Conservation (phyloP, 257 asterid genomes). For the Nicotiana sylvestris region DNA sequence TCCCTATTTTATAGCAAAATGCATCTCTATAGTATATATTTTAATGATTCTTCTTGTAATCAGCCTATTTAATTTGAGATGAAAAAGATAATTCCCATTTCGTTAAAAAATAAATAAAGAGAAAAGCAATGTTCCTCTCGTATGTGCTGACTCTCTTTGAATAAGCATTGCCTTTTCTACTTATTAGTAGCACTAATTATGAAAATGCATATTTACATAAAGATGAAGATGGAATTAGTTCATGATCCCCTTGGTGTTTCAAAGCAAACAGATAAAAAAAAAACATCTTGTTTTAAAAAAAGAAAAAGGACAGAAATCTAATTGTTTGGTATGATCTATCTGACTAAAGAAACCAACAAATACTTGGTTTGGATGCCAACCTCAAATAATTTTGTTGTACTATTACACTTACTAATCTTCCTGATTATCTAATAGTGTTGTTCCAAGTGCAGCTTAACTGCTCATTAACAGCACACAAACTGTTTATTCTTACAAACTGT, state of each 20-base stretch:
- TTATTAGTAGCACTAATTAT: not conserved
- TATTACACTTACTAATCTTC: not conserved
- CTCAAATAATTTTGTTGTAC: not conserved
- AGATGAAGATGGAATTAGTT: not conserved
- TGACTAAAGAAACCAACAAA: not conserved
- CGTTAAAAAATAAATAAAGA: too few relatives aligned
- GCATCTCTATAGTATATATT: not conserved
- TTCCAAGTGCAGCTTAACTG: not conserved
- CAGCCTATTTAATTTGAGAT: too few relatives aligned
- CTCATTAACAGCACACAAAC: not conserved
- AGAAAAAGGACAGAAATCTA: not conserved
- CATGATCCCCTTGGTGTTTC: not conserved
- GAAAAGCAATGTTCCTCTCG: not conserved
- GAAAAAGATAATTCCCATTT: too few relatives aligned
- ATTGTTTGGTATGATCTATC: not conserved
- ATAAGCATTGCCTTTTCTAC: not conserved
- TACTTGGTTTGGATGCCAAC: slow-evolving; percentile 10
- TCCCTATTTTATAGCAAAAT: too few relatives aligned
- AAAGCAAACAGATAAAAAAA: not conserved
- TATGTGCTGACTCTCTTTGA: not conserved
- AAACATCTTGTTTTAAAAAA: not conserved
- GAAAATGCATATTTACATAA: not conserved
- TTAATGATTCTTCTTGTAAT: too few relatives aligned
- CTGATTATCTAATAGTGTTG: not conserved
- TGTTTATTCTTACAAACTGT: not conserved